Percentiles rank a stretch among this genome's conserved stretches.
Evolutionary conservation across 2,329 filamentous ascomycete genomes (phyloP).

Genomic region (Calonectria montana): DNA sequence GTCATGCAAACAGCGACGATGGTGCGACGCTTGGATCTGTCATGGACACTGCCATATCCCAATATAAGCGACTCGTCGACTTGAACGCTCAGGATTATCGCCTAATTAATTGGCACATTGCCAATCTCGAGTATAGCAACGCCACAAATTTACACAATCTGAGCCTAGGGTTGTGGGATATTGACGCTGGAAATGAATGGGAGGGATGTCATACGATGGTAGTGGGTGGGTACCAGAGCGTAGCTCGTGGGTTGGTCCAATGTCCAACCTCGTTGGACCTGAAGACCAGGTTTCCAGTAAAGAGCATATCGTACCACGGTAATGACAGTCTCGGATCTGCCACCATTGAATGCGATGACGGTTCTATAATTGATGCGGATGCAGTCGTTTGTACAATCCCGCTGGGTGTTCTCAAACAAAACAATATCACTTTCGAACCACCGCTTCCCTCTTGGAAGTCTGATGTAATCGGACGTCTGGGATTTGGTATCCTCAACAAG

Average conservation of each 20-base stretch:
- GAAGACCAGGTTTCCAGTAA: constrained; percentile 78
- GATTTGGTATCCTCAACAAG: constrained; percentile 96
- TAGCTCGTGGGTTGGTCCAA: constrained; percentile 87
- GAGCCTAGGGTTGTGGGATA: constrained; percentile 93
- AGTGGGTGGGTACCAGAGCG: constrained; percentile 91
- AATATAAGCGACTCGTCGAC: constrained; percentile 87
- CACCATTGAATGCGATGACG: constrained; percentile 80
- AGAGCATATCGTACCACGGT: constrained; percentile 74
- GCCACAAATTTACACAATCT: constrained; percentile 88
- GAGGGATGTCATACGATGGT: constrained; percentile 95
- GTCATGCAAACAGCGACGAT: constrained; percentile 69
- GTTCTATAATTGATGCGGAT: constrained; percentile 83
- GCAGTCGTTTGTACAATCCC: constrained; percentile 91
- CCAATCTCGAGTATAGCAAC: constrained; percentile 98
- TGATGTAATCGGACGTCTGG: constrained; percentile 83
- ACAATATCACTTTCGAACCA: constrained; percentile 85
- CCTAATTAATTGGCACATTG: constrained; percentile 97
- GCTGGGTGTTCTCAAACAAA: constrained; percentile 90
- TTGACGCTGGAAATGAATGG: constrained; percentile 97
- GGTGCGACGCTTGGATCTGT: constrained; percentile 87
- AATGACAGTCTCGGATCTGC: constrained; percentile 60
- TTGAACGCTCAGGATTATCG: constrained; percentile 88
- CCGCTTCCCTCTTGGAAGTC: constrained; percentile 89
- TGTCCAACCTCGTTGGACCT: constrained; percentile 83
- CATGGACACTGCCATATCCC: constrained; percentile 89